These are phyloP conservation scores for Psilocybe sp. DNA, from an alignment of 768 basidiomycete species.

Conservation along the genomic window DNA sequence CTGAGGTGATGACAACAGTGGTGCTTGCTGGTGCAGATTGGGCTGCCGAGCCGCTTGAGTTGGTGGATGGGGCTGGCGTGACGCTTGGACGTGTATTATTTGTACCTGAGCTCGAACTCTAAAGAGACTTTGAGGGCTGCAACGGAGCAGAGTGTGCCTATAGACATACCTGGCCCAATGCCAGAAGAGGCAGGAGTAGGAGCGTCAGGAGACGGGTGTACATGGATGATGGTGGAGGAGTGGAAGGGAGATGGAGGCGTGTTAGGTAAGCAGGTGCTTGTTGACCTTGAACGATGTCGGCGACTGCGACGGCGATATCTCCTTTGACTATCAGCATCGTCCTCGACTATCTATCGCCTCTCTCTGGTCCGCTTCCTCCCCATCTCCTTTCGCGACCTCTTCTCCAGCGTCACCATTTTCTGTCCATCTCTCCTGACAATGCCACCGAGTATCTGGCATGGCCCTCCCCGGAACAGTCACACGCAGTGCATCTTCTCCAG, in stretches of 20 bases:
- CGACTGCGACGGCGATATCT: slow-evolving; percentile 5
- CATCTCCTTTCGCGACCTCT: slow-evolving; percentile 61
- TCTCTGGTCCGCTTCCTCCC: slow-evolving; percentile 49
- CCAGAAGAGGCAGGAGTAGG: slow-evolving; percentile 37
- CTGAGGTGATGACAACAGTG: slow-evolving; percentile 37
- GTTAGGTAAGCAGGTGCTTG: slow-evolving; percentile 24
- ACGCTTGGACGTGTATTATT: neutral
- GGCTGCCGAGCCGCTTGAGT: slow-evolving; percentile 1
- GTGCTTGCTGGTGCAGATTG: slow-evolving; percentile 23
- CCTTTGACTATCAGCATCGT: slow-evolving; percentile 20
- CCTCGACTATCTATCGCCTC: slow-evolving; percentile 57
- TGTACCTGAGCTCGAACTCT: neutral
- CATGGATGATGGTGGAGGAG: slow-evolving; percentile 26
- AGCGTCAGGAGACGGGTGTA: slow-evolving; percentile 29
- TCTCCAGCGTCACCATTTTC: slow-evolving; percentile 63
- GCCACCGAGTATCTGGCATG: slow-evolving; percentile 62
- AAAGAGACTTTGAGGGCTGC: slow-evolving; percentile 3
- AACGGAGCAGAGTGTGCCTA: neutral
- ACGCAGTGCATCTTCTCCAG: slow-evolving; percentile 17
- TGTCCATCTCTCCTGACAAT: slow-evolving; percentile 48
- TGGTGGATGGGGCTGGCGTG: neutral
- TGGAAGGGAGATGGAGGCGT: slow-evolving; percentile 14
- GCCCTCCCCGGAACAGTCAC: slow-evolving; percentile 41
- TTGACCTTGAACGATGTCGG: slow-evolving; percentile 16
- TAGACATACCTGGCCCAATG: slow-evolving; percentile 38